Percentiles rank a stretch among this genome's conserved stretches.
phyloP scores from a whole-genome alignment of 768 basidiomycete genomes.

The Coprinopsis marcescibilis region DNA sequence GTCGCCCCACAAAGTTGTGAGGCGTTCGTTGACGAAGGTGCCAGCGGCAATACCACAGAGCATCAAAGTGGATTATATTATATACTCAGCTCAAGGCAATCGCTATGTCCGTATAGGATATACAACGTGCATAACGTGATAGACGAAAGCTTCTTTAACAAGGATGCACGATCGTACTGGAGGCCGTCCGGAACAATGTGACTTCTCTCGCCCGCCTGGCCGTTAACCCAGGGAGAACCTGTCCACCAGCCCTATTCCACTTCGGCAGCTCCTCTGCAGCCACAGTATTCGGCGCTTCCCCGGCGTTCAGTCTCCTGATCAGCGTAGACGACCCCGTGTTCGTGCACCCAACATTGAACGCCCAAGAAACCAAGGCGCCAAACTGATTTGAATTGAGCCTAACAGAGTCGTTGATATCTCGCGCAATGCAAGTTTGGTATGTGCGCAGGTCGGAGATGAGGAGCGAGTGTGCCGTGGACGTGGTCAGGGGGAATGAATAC shows the following conservation, averaged over 20 bases:
- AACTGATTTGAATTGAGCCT: conserved; percentile 27
- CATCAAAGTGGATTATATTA: no score
- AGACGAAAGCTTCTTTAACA: no score
- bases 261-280: conserved; percentile 27
- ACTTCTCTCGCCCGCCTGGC: conserved; percentile 24
- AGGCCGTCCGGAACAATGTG: conserved; percentile 25
- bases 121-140: no score
- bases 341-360: conserved; percentile 27
- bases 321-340: conserved; percentile 22
- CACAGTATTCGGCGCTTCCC: conserved; percentile 27
- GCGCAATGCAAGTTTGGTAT: conserved; percentile 20
- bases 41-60: no score
- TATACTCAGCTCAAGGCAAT: no score
- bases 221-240: conserved; percentile 22
- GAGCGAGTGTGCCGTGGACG: conserved; percentile 23
- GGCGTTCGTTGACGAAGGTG: no score
- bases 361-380: conserved; percentile 25
- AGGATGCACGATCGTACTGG: conserved; percentile 22
- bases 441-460: conserved; percentile 21
- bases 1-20: no score
- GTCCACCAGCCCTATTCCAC: conserved; percentile 24
- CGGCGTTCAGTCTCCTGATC: conserved; percentile 23
- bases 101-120: no score
- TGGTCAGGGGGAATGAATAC: conserved; percentile 28
- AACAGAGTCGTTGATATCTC: conserved; percentile 18